These are phyloP conservation scores for Acanthamoeba divionensis DNA, from an alignment of 208 protist species.

Conservation along the genomic window DNA sequence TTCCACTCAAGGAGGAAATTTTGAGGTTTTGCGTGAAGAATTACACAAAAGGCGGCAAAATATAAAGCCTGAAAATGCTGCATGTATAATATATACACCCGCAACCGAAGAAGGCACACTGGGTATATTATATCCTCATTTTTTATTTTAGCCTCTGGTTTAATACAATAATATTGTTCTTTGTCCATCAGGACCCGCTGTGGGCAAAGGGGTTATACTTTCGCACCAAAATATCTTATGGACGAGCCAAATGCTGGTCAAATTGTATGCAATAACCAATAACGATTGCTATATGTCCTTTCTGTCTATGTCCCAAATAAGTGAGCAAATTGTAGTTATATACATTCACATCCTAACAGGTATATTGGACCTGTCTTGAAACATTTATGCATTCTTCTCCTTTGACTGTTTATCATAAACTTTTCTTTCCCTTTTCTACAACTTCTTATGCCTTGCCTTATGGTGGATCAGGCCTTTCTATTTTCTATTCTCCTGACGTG, in stretches of 20 bases:
- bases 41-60: background rate
- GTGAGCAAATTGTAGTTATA: background rate
- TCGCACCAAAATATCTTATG: background rate
- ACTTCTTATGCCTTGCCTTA: too few species aligned
- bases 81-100: background rate
- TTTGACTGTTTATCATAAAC: too few species aligned
- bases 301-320: background rate
- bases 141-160: background rate
- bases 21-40: background rate
- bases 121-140: background rate
- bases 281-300: slow-evolving; percentile 35
- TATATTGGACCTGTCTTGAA: too few species aligned
- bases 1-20: background rate
- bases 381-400: too few species aligned
- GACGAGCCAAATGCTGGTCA: background rate
- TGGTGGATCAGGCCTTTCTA: too few species aligned
- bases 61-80: background rate
- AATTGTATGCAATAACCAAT: background rate
- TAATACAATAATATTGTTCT: background rate
- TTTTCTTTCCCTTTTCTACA: too few species aligned
- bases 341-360: slow-evolving; percentile 30
- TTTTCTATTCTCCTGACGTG: background rate
- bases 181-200: background rate
- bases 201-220: slow-evolving; percentile 1
- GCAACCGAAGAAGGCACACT: background rate